Percentiles rank a stretch among this genome's conserved stretches.
phyloP scores from a whole-genome alignment of 495 filamentous ascomycete genomes.

The Acidiella bohemica region DNA sequence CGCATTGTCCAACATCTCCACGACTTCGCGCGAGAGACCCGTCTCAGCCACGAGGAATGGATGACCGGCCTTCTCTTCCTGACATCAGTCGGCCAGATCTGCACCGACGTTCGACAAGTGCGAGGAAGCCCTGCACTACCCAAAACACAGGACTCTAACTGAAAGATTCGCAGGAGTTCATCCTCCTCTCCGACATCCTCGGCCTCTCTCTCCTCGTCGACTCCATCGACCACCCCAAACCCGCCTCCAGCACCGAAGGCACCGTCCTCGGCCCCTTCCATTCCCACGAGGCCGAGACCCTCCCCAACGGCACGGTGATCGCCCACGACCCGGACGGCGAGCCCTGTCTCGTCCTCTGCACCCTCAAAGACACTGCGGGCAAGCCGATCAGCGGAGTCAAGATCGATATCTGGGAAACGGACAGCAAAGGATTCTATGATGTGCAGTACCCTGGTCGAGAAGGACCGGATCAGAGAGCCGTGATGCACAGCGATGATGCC shows the following conservation, averaged over 20 bases:
- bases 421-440: constrained; percentile 76
- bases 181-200: constrained; percentile 82
- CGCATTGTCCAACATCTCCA: constrained; percentile 30
- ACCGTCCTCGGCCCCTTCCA: constrained; percentile 90
- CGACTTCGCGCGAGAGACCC: constrained; percentile 33
- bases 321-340: constrained; percentile 56
- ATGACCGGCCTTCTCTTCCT: constrained; percentile 31
- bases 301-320: constrained; percentile 52
- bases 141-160: background rate
- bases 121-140: background rate
- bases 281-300: constrained; percentile 66
- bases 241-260: constrained; percentile 59
- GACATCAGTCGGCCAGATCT: constrained; percentile 30
- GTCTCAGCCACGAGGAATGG: constrained; percentile 31
- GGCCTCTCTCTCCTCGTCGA: constrained; percentile 85
- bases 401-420: constrained; percentile 91
- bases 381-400: constrained; percentile 55
- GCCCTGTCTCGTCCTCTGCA: constrained; percentile 66
- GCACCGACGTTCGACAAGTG: constrained; percentile 30
- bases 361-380: constrained; percentile 53
- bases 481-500: constrained; percentile 55
- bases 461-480: constrained; percentile 65
- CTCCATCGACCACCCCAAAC: constrained; percentile 84
- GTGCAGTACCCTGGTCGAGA: constrained; percentile 62
- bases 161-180: constrained; percentile 54